phyloP scores from a whole-genome alignment of 2,329 filamentous ascomycete genomes.

The Amesomyces nigricolor region DNA sequence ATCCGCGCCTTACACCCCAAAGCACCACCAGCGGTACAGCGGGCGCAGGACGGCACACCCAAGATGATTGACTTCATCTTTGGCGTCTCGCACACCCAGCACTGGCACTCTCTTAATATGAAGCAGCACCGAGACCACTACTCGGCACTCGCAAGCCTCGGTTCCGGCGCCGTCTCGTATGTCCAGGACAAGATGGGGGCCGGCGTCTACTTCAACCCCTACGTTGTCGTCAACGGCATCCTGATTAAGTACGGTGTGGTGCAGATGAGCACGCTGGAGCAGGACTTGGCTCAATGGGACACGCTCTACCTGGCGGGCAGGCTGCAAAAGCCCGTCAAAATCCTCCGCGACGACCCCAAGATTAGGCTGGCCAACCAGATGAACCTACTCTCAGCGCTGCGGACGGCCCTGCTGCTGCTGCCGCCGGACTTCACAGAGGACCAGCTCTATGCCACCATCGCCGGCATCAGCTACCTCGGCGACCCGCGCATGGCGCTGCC shows the following conservation, averaged over 20 bases:
- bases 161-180: slow-evolving; percentile 76
- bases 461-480: slow-evolving; percentile 87
- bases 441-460: slow-evolving; percentile 84
- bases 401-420: slow-evolving; percentile 81
- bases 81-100: slow-evolving; percentile 86
- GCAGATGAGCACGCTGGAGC: slow-evolving; percentile 82
- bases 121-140: slow-evolving; percentile 88
- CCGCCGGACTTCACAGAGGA: slow-evolving; percentile 79
- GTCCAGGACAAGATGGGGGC: slow-evolving; percentile 87
- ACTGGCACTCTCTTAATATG: slow-evolving; percentile 95
- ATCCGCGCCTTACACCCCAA: slow-evolving; percentile 70
- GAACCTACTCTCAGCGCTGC: slow-evolving; percentile 86
- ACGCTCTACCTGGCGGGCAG: slow-evolving; percentile 94
- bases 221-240: slow-evolving; percentile 88
- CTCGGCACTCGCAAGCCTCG: slow-evolving; percentile 74
- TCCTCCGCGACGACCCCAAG: slow-evolving; percentile 85
- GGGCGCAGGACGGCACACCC: slow-evolving; percentile 78
- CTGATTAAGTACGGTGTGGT: slow-evolving; percentile 98
- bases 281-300: slow-evolving; percentile 84
- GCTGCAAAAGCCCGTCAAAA: slow-evolving; percentile 96
- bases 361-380: slow-evolving; percentile 93
- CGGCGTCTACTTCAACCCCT: slow-evolving; percentile 96
- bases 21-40: slow-evolving; percentile 71
- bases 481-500: slow-evolving; percentile 93
- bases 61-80: slow-evolving; percentile 99